phyloP scores from a whole-genome alignment of 2,329 filamentous ascomycete genomes.

The Apiospora marii region DNA sequence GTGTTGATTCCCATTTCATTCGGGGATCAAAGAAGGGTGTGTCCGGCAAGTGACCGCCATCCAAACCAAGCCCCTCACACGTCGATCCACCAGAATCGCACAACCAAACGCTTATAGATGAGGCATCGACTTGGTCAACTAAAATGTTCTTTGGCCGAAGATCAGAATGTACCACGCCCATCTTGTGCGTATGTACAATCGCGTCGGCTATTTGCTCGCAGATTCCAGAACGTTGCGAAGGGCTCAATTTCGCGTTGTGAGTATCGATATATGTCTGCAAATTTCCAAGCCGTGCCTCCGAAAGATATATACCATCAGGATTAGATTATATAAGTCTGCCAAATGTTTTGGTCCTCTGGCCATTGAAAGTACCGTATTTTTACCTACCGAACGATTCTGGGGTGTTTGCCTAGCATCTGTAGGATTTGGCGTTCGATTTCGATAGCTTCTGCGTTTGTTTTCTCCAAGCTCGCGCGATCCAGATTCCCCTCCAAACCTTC shows the following conservation, averaged over 20 bases:
- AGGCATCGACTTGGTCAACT: conserved; percentile 36
- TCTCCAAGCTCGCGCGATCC: neutral
- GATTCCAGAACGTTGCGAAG: conserved; percentile 13
- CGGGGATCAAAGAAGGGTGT: conserved; percentile 34
- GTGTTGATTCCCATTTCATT: conserved; percentile 23
- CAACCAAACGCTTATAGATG: conserved; percentile 40
- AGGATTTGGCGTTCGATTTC: conserved; percentile 9
- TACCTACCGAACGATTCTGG: conserved; percentile 22
- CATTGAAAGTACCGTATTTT: neutral
- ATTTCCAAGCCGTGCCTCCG: conserved; percentile 11
- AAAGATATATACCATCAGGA: conserved; percentile 16
- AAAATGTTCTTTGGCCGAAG: conserved; percentile 43
- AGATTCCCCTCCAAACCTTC: conserved; percentile 15
- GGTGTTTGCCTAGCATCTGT: conserved; percentile 6
- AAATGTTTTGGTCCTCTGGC: neutral
- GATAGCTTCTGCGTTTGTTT: neutral
- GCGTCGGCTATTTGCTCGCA: conserved; percentile 40
- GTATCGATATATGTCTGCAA: conserved; percentile 19
- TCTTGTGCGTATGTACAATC: conserved; percentile 39
- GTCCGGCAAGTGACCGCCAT: conserved; percentile 39
- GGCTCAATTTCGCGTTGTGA: conserved; percentile 9
- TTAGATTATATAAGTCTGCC: neutral
- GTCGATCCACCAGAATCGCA: conserved; percentile 44
- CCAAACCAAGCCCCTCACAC: conserved; percentile 40
- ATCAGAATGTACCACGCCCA: conserved; percentile 45